phyloP scores from a whole-genome alignment of 2,329 filamentous ascomycete species.

The Anisogramma anomala region DNA sequence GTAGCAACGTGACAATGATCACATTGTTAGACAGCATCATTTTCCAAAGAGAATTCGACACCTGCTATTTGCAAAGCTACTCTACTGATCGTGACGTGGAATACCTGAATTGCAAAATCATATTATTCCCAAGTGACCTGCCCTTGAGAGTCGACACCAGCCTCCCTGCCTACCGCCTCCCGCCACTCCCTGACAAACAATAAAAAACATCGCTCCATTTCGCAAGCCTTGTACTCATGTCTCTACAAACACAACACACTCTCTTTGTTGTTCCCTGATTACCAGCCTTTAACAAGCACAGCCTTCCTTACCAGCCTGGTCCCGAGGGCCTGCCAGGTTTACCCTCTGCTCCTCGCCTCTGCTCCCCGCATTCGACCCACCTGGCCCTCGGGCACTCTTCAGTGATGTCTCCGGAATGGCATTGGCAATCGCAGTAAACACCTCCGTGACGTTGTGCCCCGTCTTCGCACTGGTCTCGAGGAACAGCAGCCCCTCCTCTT shows the following conservation, averaged over 20 bases:
- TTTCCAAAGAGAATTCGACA: too few species aligned
- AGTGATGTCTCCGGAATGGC: constrained; percentile 94
- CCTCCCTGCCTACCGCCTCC: too few species aligned
- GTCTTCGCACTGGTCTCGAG: constrained; percentile 98
- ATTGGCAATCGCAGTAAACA: constrained; percentile 96
- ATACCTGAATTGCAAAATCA: constrained; percentile 3
- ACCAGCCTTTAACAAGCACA: constrained; percentile 62
- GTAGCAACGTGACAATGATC: too few species aligned
- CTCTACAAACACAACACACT: not conserved
- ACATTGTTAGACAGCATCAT: too few species aligned
- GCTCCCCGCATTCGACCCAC: constrained; percentile 46
- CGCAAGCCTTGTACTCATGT: not conserved
- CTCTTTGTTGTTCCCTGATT: not conserved
- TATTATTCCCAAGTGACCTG: constrained; percentile 14
- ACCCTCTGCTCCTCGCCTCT: constrained; percentile 63
- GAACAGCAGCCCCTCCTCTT: constrained; percentile 88
- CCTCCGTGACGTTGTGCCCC: constrained; percentile 84
- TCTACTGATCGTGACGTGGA: constrained; percentile 9
- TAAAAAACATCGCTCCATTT: too few species aligned
- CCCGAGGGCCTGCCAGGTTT: constrained; percentile 64
- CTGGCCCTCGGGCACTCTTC: constrained; percentile 72
- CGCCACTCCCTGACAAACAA: too few species aligned
- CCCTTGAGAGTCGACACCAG: constrained; percentile 7
- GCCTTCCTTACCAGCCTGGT: constrained; percentile 72
- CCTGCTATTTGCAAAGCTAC: too few species aligned